Evolutionary conservation across 2,329 filamentous ascomycete species (phyloP), one percentile per base, ranked within the genome.

Genomic region (Parastagonospora nodorum): DNA sequence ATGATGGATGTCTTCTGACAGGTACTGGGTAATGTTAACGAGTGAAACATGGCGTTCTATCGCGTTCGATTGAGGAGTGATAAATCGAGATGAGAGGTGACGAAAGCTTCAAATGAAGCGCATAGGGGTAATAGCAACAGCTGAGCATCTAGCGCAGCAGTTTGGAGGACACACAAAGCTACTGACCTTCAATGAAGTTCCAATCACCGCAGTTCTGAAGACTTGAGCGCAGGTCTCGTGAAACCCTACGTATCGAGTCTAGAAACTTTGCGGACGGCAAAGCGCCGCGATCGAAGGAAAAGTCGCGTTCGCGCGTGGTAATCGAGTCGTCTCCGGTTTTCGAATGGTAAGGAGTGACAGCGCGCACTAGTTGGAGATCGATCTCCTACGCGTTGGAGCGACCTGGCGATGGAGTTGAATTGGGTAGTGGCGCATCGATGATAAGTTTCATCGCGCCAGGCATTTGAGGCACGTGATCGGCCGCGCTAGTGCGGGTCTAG

Each of bases 321-420:
- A 45, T 40, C 44, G 37, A 46, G 48, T 51, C 52, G 42, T 42
- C 51, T 49, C 42, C 50, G 40, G 39, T 39, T 42, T 42, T 48
- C 49, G 45, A 49, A 51, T 47, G 41, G 50, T 46, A 53, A 42
- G 33, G 24, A 51, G 32, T 46, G 46, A 55, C 55, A 19, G 55
- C 45, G 60, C 65, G 60, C 60, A 55, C 58, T 42, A 53, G 50
- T 50, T 50, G 53, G 45, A 43, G 51, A 54, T 59, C 58, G 37
- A 58, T 50, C 54, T 60, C 55, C 65, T 48, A 55, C 64, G 65
- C 64, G 66, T 65, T 59, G 63, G 55, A 55, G 60, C 60, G 61
- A 60, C 57, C 38, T 62, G 58, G 58, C 52, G 64, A 66, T 65
- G 64, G 54, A 57, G 51, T 53, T 53, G 55, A 36, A 42, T 38